Evolutionary conservation across 2,329 filamentous ascomycete genomes (phyloP).

Genomic region (Blastomyces gilchristii): DNA sequence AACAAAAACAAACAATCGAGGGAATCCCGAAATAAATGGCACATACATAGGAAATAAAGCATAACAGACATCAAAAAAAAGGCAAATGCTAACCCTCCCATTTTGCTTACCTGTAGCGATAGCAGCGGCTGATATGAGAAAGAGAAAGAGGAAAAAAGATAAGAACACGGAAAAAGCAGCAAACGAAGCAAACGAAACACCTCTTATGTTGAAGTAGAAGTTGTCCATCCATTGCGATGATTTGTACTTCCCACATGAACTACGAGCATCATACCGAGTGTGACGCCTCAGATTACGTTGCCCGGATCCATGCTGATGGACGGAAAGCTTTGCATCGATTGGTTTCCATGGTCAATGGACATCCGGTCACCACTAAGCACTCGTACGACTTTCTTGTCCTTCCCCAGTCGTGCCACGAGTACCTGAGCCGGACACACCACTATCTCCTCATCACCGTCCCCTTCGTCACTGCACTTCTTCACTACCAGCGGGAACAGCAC

Average conservation of each 20-base stretch:
- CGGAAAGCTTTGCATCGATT: conserved; percentile 34
- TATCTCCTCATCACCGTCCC: conserved; percentile 83
- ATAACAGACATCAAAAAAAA: conserved; percentile 10
- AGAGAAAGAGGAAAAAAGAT: not conserved
- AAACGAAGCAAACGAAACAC: not conserved
- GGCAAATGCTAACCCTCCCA: conserved; percentile 1
- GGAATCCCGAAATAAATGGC: conserved; percentile 7
- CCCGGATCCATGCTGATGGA: conserved; percentile 37
- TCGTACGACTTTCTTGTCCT: conserved; percentile 32
- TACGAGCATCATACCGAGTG: conserved; percentile 18
- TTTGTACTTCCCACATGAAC: not conserved
- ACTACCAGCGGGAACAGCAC: conserved; percentile 94
- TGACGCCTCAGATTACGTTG: conserved; percentile 37
- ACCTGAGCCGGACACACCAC: conserved; percentile 94
- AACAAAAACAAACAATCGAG: not conserved
- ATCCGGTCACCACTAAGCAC: conserved; percentile 35
- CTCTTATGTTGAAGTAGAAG: not conserved
- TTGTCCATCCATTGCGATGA: not conserved
- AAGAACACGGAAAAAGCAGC: conserved; percentile 5
- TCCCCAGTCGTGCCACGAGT: conserved; percentile 54
- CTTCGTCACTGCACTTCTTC: conserved; percentile 84
- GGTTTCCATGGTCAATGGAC: conserved; percentile 30
- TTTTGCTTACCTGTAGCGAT: conserved; percentile 3
- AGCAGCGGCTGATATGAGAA: not conserved
- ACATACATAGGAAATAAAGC: conserved; percentile 6